Evolutionary conservation across 768 basidiomycete genomes (phyloP).

Genomic region (Lactarius hatsudake): DNA sequence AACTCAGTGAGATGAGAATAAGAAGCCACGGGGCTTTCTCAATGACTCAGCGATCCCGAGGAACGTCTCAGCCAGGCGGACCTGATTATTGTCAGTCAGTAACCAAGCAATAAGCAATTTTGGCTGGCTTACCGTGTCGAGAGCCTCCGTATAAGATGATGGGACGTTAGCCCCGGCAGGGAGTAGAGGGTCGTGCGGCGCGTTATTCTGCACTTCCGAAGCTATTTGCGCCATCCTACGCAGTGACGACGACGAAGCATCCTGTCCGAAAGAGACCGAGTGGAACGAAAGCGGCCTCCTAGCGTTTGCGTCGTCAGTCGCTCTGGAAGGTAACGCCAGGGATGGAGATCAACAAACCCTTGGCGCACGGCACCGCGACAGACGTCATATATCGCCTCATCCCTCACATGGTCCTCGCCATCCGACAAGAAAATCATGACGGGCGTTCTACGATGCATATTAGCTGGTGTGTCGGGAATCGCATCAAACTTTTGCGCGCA

Average conservation of each 20-base stretch:
- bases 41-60: constrained; percentile 57
- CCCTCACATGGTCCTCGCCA: constrained; percentile 44
- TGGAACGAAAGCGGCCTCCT: constrained; percentile 62
- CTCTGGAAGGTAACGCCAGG: background rate
- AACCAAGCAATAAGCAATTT: background rate
- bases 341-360: constrained; percentile 37
- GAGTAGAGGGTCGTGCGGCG: constrained; percentile 41
- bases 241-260: constrained; percentile 34
- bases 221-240: constrained; percentile 54
- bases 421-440: constrained; percentile 58
- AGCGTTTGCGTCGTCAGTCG: background rate
- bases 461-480: background rate
- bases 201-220: constrained; percentile 43
- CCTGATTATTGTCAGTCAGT: constrained; percentile 35
- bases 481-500: background rate
- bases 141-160: constrained; percentile 46
- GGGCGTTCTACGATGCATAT: constrained; percentile 38
- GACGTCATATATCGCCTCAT: constrained; percentile 41
- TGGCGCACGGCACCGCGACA: constrained; percentile 43
- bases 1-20: constrained; percentile 28
- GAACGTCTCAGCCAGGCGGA: constrained; percentile 57
- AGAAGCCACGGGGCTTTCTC: constrained; percentile 51
- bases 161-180: constrained; percentile 3
- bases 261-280: constrained; percentile 52
- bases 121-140: constrained; percentile 8